phyloP scores from a whole-genome alignment of 208 protist species.

The Trichomonas gallinae region DNA sequence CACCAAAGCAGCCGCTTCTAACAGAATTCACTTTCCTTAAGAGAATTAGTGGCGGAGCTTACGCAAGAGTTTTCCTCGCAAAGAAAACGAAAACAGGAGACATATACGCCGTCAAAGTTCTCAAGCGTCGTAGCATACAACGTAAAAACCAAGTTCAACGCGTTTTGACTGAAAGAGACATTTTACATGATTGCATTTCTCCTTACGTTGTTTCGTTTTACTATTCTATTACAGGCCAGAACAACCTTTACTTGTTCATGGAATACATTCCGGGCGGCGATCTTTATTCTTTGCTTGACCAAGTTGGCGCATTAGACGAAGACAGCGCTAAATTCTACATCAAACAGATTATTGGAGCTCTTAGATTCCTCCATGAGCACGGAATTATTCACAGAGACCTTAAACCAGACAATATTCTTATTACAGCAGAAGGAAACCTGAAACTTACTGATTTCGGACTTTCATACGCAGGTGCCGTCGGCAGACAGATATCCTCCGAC shows the following conservation, averaged over 20 bases:
- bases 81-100: constrained; percentile 44
- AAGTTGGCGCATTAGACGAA: not conserved
- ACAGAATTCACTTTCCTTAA: constrained; percentile 53
- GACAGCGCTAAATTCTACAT: not conserved
- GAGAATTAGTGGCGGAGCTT: constrained; percentile 52
- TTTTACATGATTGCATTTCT: not conserved
- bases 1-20: not conserved
- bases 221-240: not conserved
- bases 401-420: constrained; percentile 1
- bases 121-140: not conserved
- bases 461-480: not conserved
- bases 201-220: not conserved
- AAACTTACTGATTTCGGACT: constrained; percentile 18
- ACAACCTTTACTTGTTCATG: not conserved
- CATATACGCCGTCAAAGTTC: constrained; percentile 53
- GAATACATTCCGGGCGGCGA: not conserved
- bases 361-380: not conserved
- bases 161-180: not conserved
- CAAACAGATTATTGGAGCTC: not conserved
- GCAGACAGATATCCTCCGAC: not conserved
- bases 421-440: not conserved
- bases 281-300: not conserved
- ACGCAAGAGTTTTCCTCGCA: constrained; percentile 48
- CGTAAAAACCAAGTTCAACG: not conserved
- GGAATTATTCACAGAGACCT: constrained; percentile 15